Percentiles rank a stretch among this genome's conserved stretches.
These are phyloP conservation scores for Bruguiera gymnorhiza DNA, from an alignment of 345 rosid genomes.

Conservation along the genomic window DNA sequence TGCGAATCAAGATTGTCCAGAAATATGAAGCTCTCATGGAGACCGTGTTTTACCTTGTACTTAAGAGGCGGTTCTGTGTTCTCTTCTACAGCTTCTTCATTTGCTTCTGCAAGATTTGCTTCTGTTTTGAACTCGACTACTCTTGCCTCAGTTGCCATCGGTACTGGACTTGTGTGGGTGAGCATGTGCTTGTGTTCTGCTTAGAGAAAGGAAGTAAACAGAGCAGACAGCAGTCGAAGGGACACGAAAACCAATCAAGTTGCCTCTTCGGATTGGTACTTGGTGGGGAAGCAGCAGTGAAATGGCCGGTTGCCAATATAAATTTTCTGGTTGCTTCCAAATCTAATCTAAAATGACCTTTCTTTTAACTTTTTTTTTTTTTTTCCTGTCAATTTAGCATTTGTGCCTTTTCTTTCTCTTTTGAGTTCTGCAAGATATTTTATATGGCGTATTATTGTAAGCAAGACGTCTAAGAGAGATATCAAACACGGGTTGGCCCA, in stretches of 20 bases:
- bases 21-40: neutral
- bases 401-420: neutral
- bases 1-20: neutral
- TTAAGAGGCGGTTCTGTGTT: conserved; percentile 45
- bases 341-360: neutral
- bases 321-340: neutral
- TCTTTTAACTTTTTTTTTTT: neutral
- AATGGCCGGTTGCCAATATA: neutral
- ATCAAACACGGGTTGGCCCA: neutral
- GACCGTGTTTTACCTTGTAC: conserved; percentile 47
- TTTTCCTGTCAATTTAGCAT: neutral
- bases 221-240: neutral
- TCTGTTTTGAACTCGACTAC: conserved; percentile 19
- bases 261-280: conserved; percentile 20
- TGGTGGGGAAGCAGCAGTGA: conserved; percentile 21
- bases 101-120: neutral
- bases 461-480: too few relatives aligned
- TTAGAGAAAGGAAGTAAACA: conserved; percentile 7
- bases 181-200: neutral
- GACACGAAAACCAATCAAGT: conserved; percentile 14
- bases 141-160: conserved; percentile 46
- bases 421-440: neutral
- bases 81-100: conserved; percentile 22
- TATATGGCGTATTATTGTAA: neutral
- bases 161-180: neutral